Conservation (phyloP, 1,284 basidiomycete genomes). For the Ustilago sp. region DNA sequence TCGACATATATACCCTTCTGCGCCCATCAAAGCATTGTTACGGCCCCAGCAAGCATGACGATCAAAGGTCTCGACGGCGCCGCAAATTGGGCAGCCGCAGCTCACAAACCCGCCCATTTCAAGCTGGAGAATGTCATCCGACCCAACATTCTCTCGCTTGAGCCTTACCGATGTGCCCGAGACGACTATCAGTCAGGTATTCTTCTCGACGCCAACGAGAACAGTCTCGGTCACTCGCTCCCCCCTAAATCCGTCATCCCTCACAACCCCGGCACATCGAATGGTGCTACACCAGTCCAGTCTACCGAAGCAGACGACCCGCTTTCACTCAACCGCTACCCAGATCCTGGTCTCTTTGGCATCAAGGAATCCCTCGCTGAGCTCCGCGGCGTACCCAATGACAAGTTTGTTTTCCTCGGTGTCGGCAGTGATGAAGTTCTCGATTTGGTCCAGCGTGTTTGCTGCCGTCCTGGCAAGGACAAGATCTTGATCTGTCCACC, state of each 20-base stretch:
- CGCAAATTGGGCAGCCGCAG: constrained; percentile 31
- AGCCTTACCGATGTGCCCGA: constrained; percentile 93
- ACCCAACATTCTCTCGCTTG: constrained; percentile 89
- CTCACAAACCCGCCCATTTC: constrained; percentile 69
- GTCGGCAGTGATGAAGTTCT: constrained; percentile 98
- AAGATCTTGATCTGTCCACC: constrained; percentile 79
- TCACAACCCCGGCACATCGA: constrained; percentile 30
- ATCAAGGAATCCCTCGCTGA: constrained; percentile 83
- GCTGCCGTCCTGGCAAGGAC: constrained; percentile 83
- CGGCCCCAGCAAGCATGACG: constrained; percentile 23
- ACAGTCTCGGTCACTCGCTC: constrained; percentile 90
- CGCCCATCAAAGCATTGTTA: not conserved
- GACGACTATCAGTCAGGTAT: constrained; percentile 95
- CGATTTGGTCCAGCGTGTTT: constrained; percentile 90
- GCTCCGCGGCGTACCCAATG: constrained; percentile 70
- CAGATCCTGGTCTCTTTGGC: constrained; percentile 82
- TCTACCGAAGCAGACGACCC: constrained; percentile 40
- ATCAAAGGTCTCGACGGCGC: constrained; percentile 51
- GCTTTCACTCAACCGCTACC: constrained; percentile 83
- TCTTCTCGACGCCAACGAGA: constrained; percentile 98
- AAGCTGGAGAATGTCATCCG: constrained; percentile 75
- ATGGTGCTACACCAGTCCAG: constrained; percentile 26
- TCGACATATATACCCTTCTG: not conserved
- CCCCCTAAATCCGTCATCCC: constrained; percentile 66
- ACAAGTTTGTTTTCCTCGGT: constrained; percentile 84